These are phyloP conservation scores for Aegilops sharonensis DNA, from an alignment of 176 grass and related monocot species.

Conservation along the genomic window DNA sequence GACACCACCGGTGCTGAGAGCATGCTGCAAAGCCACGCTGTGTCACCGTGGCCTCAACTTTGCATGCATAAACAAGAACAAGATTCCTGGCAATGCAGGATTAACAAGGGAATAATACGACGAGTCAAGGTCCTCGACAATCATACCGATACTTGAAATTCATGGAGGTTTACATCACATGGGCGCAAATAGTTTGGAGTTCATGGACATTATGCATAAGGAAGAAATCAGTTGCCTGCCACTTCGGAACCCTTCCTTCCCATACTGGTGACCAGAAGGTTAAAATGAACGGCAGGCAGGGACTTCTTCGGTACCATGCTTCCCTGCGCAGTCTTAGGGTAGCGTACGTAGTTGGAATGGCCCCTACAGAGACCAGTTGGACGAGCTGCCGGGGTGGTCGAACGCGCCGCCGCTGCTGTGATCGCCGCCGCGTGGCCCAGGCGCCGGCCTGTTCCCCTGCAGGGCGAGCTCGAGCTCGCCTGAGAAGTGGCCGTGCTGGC, in stretches of 20 bases:
- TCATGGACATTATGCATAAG: slow-evolving; percentile 28
- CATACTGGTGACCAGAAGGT: slow-evolving; percentile 20
- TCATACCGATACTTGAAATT: slow-evolving; percentile 22
- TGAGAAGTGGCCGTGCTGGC: slow-evolving; percentile 68
- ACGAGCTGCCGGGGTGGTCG: slow-evolving; percentile 46
- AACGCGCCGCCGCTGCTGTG: slow-evolving; percentile 42
- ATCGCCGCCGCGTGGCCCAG: slow-evolving; percentile 23
- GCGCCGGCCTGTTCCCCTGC: slow-evolving; percentile 53
- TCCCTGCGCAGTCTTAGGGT: not conserved
- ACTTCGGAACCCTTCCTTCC: not conserved
- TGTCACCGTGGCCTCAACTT: slow-evolving; percentile 29
- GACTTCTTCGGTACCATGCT: slow-evolving; percentile 26
- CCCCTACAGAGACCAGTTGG: slow-evolving; percentile 73
- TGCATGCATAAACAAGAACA: slow-evolving; percentile 45
- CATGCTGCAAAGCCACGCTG: slow-evolving; percentile 50
- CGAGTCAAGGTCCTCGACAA: slow-evolving; percentile 28
- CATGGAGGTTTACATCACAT: slow-evolving; percentile 41
- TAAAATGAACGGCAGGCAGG: slow-evolving; percentile 5
- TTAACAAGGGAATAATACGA: slow-evolving; percentile 14
- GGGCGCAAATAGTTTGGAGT: slow-evolving; percentile 24
- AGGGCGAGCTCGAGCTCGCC: slow-evolving; percentile 89
- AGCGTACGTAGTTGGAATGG: not conserved
- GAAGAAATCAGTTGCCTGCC: slow-evolving; percentile 11
- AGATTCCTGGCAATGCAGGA: slow-evolving; percentile 32
- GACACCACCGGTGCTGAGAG: slow-evolving; percentile 41